Base-by-base conservation (phyloP, 805 yeast genomes). In the Kluyveromyces dobzhanskii region DNA sequence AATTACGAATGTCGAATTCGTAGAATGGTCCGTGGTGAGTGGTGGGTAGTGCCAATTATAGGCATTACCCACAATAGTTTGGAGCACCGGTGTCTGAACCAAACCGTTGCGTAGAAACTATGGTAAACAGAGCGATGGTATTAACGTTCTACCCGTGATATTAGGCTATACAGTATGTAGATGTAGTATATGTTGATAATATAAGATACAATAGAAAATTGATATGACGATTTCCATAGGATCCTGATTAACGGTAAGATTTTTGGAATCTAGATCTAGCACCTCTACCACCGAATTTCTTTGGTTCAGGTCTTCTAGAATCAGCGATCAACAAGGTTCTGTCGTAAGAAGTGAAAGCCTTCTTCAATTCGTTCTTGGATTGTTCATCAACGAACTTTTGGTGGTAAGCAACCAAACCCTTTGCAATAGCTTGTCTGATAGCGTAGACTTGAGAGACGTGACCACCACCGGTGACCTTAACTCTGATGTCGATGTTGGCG, bases 201-300 rank as follows among this genome's bases (percentile, higher is more conserved):
- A 21, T 37, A 43, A 39, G 43, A 43, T 34, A 34, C 37, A 43
- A 39, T 41, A 43, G 40, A 39, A 43, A 47, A 44, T 37, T 39
- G 39, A 38, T 35, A 44, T 40, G 43, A 39, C 37, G 39, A 18
- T 43, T 41, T 44, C 46, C 41, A 40, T 36, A 39, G 19, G 37
- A 34, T 35, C 39, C 32, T 47, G 44, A 53, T 76, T 90, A 92
- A 88, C 98, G 98, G 92, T 92, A 92, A 71, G 98, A 92, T 75
- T 92, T 92, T 82, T 92, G 98, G 97, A 85, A 90, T 79, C 97
- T 90, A 69, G 98, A 92, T 80, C 98, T 92, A 77, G 98, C 98
- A 85, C 98, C 98, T 75, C 94, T 95, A 81, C 98, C 98, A 80
- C 98, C 98, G 80, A 92, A 92, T 81, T 92, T 92, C 97, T 92